phyloP scores from a whole-genome alignment of 495 filamentous ascomycete species.

The Penicillium malachiteum region DNA sequence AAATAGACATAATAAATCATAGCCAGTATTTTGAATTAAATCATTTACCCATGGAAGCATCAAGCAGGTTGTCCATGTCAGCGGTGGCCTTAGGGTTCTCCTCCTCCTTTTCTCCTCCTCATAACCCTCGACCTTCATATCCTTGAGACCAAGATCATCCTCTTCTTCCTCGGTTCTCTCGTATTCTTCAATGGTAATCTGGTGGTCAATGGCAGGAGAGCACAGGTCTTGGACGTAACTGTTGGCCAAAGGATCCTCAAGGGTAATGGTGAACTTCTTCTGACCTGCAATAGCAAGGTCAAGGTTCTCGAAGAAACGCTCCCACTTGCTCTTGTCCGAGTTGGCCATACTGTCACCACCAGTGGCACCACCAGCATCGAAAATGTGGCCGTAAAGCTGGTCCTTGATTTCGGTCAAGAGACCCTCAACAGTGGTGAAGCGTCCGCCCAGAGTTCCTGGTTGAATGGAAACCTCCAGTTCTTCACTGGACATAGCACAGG shows the following conservation, averaged over 20 bases:
- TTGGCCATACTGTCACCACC: conserved; percentile 74
- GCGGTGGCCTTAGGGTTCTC: conserved; percentile 12
- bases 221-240: conserved; percentile 91
- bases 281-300: conserved; percentile 77
- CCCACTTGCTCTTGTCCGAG: conserved; percentile 69
- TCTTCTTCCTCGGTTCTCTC: conserved; percentile 84
- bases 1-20: conserved; percentile 13
- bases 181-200: conserved; percentile 83
- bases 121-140: conserved; percentile 93
- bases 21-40: background rate
- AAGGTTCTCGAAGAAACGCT: conserved; percentile 73
- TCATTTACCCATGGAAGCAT: conserved; percentile 4
- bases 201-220: conserved; percentile 68
- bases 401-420: conserved; percentile 90
- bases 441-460: conserved; percentile 90
- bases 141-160: conserved; percentile 82
- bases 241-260: conserved; percentile 84
- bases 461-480: conserved; percentile 82
- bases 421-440: conserved; percentile 96
- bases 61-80: conserved; percentile 1
- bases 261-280: conserved; percentile 77
- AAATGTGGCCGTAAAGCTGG: conserved; percentile 82
- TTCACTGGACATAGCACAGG: conserved; percentile 77
- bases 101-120: conserved; percentile 52
- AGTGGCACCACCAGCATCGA: conserved; percentile 59